These are phyloP conservation scores for Phaeosphaeriaceae sp. DNA, from an alignment of 2,329 filamentous ascomycete species.

Conservation along the genomic window DNA sequence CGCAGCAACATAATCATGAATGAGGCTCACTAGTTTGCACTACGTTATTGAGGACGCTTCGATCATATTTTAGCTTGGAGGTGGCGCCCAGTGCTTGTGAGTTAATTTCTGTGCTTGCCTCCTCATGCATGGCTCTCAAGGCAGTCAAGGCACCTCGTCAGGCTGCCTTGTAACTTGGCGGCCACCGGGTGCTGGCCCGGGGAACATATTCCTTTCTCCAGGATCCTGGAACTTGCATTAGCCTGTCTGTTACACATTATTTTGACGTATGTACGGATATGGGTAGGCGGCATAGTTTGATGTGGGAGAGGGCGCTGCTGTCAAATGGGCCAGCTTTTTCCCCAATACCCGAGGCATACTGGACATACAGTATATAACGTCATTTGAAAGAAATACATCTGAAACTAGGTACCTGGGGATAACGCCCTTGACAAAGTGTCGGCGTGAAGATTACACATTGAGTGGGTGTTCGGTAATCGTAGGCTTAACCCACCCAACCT, in stretches of 20 bases:
- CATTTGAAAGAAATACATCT: background rate
- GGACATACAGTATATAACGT: background rate
- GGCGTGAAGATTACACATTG: conserved; percentile 6
- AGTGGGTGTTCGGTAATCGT: conserved; percentile 13
- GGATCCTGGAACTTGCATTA: conserved; percentile 1
- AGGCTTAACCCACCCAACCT: conserved; percentile 7
- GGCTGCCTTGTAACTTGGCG: conserved; percentile 33
- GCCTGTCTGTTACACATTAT: background rate
- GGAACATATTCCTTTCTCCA: conserved; percentile 1
- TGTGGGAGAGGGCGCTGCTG: conserved; percentile 5
- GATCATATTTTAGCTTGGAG: conserved; percentile 15
- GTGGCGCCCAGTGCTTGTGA: conserved; percentile 20
- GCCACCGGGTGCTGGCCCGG: conserved; percentile 13
- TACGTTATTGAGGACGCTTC: background rate
- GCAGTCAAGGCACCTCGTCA: conserved; percentile 26
- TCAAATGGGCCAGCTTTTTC: background rate
- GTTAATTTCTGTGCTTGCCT: conserved; percentile 16
- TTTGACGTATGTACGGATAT: background rate
- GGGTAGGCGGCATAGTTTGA: conserved; percentile 2
- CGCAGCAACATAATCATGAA: conserved; percentile 14
- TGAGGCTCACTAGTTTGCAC: conserved; percentile 28
- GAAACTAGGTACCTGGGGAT: background rate
- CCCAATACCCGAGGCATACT: conserved; percentile 11
- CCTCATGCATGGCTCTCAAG: conserved; percentile 13
- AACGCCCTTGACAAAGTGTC: conserved; percentile 11